These are phyloP conservation scores for Ciborinia camelliae DNA, from an alignment of 2,329 filamentous ascomycete species.

Conservation along the genomic window DNA sequence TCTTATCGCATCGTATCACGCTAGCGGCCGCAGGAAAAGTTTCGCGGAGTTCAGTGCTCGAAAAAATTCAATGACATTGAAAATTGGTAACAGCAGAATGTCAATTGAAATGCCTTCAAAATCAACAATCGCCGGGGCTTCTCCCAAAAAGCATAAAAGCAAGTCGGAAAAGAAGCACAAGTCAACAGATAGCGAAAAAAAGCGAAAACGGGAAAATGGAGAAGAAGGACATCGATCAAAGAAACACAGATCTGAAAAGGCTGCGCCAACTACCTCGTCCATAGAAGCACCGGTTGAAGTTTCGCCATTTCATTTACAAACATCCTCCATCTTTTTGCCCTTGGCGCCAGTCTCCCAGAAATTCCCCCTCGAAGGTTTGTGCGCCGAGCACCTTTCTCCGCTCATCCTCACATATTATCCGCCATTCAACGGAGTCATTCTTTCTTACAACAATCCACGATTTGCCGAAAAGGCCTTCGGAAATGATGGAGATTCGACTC, in stretches of 20 bases:
- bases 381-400: constrained; percentile 71
- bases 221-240: constrained; percentile 46
- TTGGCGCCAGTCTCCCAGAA: constrained; percentile 69
- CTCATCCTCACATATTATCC: constrained; percentile 75
- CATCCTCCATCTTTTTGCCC: constrained; percentile 75
- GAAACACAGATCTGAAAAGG: constrained; percentile 43
- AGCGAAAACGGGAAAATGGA: constrained; percentile 39
- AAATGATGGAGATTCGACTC: constrained; percentile 46
- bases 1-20: constrained; percentile 12
- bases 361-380: constrained; percentile 66
- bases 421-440: constrained; percentile 67
- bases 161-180: constrained; percentile 39
- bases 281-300: constrained; percentile 32
- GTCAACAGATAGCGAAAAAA: constrained; percentile 43
- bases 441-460: constrained; percentile 67
- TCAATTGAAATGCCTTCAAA: constrained; percentile 31
- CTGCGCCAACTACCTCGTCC: constrained; percentile 28
- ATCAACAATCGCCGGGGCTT: constrained; percentile 22
- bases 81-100: constrained; percentile 21
- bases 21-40: constrained; percentile 21
- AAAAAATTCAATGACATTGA: constrained; percentile 11
- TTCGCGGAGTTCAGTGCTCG: background rate
- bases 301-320: constrained; percentile 76
- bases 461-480: constrained; percentile 59
- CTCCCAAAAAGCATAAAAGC: constrained; percentile 31